These are phyloP conservation scores for Teunomyces aglyptinius DNA, from an alignment of 805 yeast species.

Conservation along the genomic window DNA sequence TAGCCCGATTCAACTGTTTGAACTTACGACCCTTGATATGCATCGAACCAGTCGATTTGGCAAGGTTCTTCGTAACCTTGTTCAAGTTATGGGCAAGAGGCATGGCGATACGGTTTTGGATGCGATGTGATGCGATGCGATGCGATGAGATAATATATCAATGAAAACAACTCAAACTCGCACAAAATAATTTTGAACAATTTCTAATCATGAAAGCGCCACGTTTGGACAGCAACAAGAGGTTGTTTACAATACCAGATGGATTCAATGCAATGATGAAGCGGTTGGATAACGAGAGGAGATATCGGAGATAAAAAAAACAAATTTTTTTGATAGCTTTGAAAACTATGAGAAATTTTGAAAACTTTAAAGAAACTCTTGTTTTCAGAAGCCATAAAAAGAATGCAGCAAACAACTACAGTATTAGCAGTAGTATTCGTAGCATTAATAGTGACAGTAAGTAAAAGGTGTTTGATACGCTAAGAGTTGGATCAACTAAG, in stretches of 20 bases:
- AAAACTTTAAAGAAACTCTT: neutral
- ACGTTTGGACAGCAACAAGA: too few species aligned
- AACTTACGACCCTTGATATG: conserved; percentile 92
- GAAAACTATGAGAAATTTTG: neutral
- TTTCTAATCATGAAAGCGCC: too few species aligned
- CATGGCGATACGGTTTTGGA: conserved; percentile 36
- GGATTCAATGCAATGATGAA: too few species aligned
- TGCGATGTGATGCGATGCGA: conserved; percentile 6
- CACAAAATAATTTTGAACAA: neutral
- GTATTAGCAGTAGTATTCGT: too few species aligned
- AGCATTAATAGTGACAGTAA: too few species aligned
- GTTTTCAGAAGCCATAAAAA: too few species aligned
- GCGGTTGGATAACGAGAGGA: too few species aligned
- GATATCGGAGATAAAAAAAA: too few species aligned
- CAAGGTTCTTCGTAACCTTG: conserved; percentile 61
- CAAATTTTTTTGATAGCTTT: too few species aligned
- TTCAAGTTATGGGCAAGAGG: conserved; percentile 65
- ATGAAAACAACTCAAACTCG: neutral
- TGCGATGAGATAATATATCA: neutral
- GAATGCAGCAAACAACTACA: too few species aligned
- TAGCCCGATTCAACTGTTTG: conserved; percentile 80
- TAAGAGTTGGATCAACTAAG: neutral
- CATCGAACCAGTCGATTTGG: conserved; percentile 53
- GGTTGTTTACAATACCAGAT: neutral
- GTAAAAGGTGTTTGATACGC: too few species aligned